Conservation (phyloP, 179 eudicot genomes). For the Silene coronaria region DNA sequence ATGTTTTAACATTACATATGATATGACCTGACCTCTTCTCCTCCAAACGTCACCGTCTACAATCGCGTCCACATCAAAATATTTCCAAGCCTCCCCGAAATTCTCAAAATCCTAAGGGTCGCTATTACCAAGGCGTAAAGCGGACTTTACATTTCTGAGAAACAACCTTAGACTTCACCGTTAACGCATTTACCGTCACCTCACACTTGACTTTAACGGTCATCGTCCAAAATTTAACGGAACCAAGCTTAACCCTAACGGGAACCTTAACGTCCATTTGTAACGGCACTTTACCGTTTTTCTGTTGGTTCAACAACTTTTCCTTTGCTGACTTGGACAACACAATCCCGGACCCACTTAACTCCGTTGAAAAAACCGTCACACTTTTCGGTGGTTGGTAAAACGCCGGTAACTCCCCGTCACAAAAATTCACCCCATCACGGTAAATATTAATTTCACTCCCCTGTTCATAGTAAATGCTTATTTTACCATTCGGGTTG, state of each 20-base stretch:
- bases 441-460: conserved; percentile 42
- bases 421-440: conserved; percentile 36
- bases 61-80: neutral
- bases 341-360: conserved; percentile 47
- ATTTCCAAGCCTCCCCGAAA: neutral
- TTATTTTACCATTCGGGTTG: conserved; percentile 61
- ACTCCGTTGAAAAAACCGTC: conserved; percentile 45
- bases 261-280: conserved; percentile 45
- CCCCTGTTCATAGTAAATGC: conserved; percentile 49
- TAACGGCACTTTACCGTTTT: conserved; percentile 42
- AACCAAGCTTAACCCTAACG: conserved; percentile 59
- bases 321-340: conserved; percentile 36
- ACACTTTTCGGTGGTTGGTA: conserved; percentile 49
- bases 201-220: conserved; percentile 55
- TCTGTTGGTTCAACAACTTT: conserved; percentile 36
- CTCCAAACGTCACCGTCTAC: neutral
- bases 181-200: conserved; percentile 44
- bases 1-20: neutral
- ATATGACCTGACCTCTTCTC: neutral
- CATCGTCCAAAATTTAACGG: conserved; percentile 63
- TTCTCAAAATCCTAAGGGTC: neutral
- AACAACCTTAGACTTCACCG: conserved; percentile 47
- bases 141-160: conserved; percentile 42
- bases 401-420: conserved; percentile 59
- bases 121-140: conserved; percentile 28